Conservation (phyloP, 2,329 filamentous ascomycete species). For the Scleromitrula shiraiana region DNA sequence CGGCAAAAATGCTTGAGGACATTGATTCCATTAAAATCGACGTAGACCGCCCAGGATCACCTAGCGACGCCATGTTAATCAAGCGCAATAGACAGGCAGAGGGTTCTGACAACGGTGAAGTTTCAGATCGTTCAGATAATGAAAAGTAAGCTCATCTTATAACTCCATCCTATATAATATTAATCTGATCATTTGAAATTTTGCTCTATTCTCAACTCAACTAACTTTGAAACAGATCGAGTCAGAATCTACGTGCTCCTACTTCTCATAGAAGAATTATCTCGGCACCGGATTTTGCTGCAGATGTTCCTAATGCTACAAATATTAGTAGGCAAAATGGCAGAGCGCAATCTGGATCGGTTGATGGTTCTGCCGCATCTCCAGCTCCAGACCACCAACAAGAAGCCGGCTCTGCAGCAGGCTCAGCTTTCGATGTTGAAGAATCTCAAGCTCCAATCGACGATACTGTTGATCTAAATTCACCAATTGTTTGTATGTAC, state of each 20-base stretch:
- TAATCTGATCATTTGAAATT: too few species aligned
- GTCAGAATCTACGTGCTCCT: neutral
- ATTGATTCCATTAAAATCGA: neutral
- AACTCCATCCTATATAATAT: too few species aligned
- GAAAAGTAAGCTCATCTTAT: neutral
- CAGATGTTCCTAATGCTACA: too few species aligned
- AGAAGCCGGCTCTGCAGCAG: too few species aligned
- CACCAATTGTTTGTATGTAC: constrained; percentile 41
- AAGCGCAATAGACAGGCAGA: constrained; percentile 22
- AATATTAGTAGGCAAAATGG: too few species aligned
- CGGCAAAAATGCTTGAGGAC: neutral
- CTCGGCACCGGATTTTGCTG: constrained; percentile 5
- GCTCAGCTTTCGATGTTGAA: too few species aligned
- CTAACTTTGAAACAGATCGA: constrained; percentile 1
- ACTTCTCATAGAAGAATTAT: constrained; percentile 7
- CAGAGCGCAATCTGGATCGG: too few species aligned
- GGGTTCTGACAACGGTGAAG: constrained; percentile 17
- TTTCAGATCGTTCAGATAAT: constrained; percentile 6
- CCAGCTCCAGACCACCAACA: constrained; percentile 16
- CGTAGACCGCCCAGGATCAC: constrained; percentile 18
- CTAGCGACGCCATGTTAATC: constrained; percentile 29
- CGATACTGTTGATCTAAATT: neutral
- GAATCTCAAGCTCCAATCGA: neutral
- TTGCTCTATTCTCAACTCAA: too few species aligned
- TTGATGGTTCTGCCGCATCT: too few species aligned